A percentile compares a stretch with the other conserved stretches of the same genome.
Evolutionary conservation across 352 stramenopile species (phyloP).

Genomic region (Elongisporangium senticosum): DNA sequence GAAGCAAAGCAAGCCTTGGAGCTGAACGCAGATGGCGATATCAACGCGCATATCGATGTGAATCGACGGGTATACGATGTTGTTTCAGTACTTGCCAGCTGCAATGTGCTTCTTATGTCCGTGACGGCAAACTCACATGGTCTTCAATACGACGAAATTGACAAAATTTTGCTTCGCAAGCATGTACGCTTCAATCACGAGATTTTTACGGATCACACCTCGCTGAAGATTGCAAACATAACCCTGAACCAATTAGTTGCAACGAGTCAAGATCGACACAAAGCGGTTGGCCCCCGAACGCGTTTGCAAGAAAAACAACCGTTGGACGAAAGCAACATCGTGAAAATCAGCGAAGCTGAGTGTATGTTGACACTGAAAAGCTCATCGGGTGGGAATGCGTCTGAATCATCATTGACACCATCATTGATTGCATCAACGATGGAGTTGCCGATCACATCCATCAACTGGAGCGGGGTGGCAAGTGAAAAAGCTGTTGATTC

Average conservation of each 20-base stretch:
- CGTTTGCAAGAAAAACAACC: not conserved
- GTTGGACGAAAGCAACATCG: not conserved
- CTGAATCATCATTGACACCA: not conserved
- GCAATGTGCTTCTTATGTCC: slow-evolving; percentile 38
- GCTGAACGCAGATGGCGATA: slow-evolving; percentile 6
- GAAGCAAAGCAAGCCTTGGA: slow-evolving; percentile 32
- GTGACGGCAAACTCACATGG: slow-evolving; percentile 6
- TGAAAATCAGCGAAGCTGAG: not conserved
- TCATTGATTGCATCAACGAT: not conserved
- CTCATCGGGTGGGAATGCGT: not conserved
- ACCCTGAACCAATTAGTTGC: not conserved
- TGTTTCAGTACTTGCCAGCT: slow-evolving; percentile 49
- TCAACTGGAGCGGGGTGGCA: not conserved
- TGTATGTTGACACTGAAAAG: not conserved
- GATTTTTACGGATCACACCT: slow-evolving; percentile 28
- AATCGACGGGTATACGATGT: slow-evolving; percentile 67
- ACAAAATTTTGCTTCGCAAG: slow-evolving; percentile 32
- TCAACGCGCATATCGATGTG: slow-evolving; percentile 25
- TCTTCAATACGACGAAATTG: slow-evolving; percentile 12
- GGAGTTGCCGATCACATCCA: not conserved
- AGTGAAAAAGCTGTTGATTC: not conserved
- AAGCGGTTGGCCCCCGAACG: not conserved
- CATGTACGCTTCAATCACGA: slow-evolving; percentile 49
- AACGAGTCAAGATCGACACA: not conserved
- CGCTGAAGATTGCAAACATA: slow-evolving; percentile 18